phyloP scores from a whole-genome alignment of 257 asterid species.

The Solanum rostratum region DNA sequence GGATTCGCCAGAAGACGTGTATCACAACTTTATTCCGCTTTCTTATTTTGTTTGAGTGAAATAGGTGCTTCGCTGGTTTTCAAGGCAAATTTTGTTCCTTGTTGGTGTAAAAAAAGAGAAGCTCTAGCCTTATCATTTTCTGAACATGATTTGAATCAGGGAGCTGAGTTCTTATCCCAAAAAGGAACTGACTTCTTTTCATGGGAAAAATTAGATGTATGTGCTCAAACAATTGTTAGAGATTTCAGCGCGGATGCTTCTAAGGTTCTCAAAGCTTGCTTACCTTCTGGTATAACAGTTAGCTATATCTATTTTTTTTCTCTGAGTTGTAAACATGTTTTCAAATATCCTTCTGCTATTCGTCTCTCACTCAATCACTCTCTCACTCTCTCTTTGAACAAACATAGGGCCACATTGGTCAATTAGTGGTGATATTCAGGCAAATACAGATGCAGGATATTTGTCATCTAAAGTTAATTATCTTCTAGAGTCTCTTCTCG shows the following conservation, averaged over 20 bases:
- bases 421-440: too few relatives aligned
- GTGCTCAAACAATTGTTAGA: conserved; percentile 24
- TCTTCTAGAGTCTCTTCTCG: too few relatives aligned
- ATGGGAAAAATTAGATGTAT: conserved; percentile 36
- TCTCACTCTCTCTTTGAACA: neutral
- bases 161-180: conserved; percentile 42
- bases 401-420: too few relatives aligned
- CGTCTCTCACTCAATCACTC: too few relatives aligned
- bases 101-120: neutral
- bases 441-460: too few relatives aligned
- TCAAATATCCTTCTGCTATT: neutral
- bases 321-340: neutral
- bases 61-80: too few relatives aligned
- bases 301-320: too few relatives aligned
- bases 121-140: neutral
- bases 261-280: conserved; percentile 22
- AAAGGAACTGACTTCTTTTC: conserved; percentile 17
- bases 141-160: conserved; percentile 23
- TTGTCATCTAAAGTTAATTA: too few relatives aligned
- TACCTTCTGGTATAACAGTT: conserved; percentile 43
- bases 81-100: too few relatives aligned
- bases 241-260: conserved; percentile 43
- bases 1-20: too few relatives aligned
- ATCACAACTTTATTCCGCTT: too few relatives aligned
- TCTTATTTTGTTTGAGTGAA: too few relatives aligned